phyloP scores from a whole-genome alignment of 2,329 filamentous ascomycete species.

The Aureobasidium sp. region DNA sequence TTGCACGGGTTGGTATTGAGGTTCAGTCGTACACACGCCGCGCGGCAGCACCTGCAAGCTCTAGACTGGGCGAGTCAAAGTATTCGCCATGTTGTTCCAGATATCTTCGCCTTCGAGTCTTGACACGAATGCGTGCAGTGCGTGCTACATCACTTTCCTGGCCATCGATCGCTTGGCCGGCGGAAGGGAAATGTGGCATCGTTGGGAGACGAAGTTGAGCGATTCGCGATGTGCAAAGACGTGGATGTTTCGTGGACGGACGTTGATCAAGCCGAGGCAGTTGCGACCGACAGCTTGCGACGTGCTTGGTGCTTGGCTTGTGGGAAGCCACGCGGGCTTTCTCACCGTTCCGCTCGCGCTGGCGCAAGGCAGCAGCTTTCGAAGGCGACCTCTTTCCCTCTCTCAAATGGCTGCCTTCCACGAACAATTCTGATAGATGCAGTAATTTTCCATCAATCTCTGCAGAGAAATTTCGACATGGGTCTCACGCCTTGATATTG shows the following conservation, averaged over 20 bases:
- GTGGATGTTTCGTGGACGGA: background rate
- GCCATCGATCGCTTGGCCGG: background rate
- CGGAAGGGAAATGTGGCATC: constrained; percentile 13
- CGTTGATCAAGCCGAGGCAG: constrained; percentile 7
- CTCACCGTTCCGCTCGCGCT: constrained; percentile 10
- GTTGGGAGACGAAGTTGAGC: background rate
- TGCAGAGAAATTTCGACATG: constrained; percentile 1
- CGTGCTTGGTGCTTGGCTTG: constrained; percentile 1
- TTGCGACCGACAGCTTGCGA: constrained; percentile 2
- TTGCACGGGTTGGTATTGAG: constrained; percentile 13
- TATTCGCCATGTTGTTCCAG: constrained; percentile 67
- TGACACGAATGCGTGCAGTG: constrained; percentile 47
- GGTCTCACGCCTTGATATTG: background rate
- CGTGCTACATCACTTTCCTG: constrained; percentile 19
- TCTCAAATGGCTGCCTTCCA: constrained; percentile 14
- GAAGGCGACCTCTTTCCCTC: background rate
- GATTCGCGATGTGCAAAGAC: background rate
- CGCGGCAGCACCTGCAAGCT: constrained; percentile 47
- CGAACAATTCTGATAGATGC: background rate
- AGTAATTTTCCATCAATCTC: background rate
- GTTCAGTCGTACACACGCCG: constrained; percentile 12
- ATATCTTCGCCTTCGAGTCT: constrained; percentile 73
- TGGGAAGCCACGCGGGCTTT: constrained; percentile 8
- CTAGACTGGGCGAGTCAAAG: constrained; percentile 53
- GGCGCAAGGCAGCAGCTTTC: constrained; percentile 14